Evolutionary conservation across 495 filamentous ascomycete species (phyloP), one percentile per base, ranked within the genome.

Genomic region (Tetracladium marchalianum): DNA sequence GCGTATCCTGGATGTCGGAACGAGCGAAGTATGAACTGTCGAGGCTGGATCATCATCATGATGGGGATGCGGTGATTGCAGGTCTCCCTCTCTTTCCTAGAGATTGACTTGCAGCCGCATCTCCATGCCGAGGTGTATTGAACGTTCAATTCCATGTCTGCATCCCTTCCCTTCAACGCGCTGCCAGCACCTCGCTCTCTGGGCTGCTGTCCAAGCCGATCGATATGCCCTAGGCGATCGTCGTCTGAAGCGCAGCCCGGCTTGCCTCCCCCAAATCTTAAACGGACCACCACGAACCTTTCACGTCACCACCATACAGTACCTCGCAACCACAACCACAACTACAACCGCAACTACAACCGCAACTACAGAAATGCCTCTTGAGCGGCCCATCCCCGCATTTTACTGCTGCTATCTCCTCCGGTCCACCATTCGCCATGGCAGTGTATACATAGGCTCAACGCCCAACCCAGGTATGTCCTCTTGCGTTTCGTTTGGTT

Each of bases 401-500:
- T 63, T 78, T 41, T 78, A 78, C 49, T 72, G 70, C 16, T 73
- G 76, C 61, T 98, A 98, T 64, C 78, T 96, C 9, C 76, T 98
- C 13, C 83, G 90, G 15, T 95, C 92, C 0, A 86, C 80, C 1
- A 70, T 83, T 2, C 67, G 72, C 16, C 76, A 72, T 45, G 60
- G 66, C 38, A 76, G 72, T 16, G 67, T 86, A 31, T 98, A 98
- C 61, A 80, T 98, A 33, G 93, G 93, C 35, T 90, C 85, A 8
- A 98, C 92, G 0, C 90, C 90, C 0, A 78, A 95, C 59, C 93
- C 92, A 52, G 51, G 54, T 54, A 44, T 39, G 46, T n/a, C n/a
- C 22, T 27, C 7, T 27, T 27, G 3, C 22, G 22, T 27, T 27
- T 27, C 22, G 22, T 3, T 27, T 27, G 22, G 22, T 7, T 27